Evolutionary conservation across 805 yeast species (phyloP).

Genomic region (Pichia deserticola): DNA sequence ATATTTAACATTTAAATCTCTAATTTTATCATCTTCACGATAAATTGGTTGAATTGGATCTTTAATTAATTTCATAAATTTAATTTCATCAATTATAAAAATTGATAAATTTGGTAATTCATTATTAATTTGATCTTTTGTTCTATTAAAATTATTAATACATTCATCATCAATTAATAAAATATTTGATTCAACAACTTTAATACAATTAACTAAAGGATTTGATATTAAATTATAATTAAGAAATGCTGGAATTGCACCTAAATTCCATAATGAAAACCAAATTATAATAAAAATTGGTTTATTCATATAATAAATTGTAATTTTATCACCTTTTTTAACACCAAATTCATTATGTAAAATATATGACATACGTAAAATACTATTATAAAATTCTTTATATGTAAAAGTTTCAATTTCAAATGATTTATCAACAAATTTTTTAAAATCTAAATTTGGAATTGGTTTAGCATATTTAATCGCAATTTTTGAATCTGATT

Average conservation of each 20-base stretch:
- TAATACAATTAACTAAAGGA: conserved; percentile 74
- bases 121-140: conserved; percentile 30
- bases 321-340: conserved; percentile 59
- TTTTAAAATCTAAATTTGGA: conserved; percentile 26
- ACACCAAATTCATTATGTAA: conserved; percentile 59
- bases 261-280: conserved; percentile 86
- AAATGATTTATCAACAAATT: conserved; percentile 47
- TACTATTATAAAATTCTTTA: conserved; percentile 55
- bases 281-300: conserved; percentile 75
- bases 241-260: conserved; percentile 81
- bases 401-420: conserved; percentile 60
- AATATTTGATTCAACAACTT: conserved; percentile 53
- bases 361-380: conserved; percentile 59
- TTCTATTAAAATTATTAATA: conserved; percentile 36
- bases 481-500: conserved; percentile 47
- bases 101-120: conserved; percentile 26
- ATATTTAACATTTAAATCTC: conserved; percentile 54
- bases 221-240: conserved; percentile 71
- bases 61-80: conserved; percentile 9
- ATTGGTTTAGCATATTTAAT: conserved; percentile 53
- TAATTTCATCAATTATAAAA: conserved; percentile 16
- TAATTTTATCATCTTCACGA: conserved; percentile 47
- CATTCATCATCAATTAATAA: conserved; percentile 65
- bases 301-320: conserved; percentile 71
- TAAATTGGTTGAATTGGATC: conserved; percentile 35